Conservation (phyloP, 768 basidiomycete genomes). For the Chalciporus sphaerocephalus region DNA sequence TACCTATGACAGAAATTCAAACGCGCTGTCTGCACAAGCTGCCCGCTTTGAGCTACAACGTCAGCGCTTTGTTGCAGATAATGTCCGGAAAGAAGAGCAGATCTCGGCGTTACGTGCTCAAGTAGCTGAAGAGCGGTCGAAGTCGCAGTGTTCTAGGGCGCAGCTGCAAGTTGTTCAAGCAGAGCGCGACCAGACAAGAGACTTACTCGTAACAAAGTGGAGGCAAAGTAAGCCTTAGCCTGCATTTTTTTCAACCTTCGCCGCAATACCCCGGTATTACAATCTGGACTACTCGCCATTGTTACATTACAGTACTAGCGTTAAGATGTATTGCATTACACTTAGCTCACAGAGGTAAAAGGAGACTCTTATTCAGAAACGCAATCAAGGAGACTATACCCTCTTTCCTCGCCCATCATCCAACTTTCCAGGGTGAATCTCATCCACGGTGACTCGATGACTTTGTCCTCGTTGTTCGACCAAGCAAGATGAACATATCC, state of each 20-base stretch:
- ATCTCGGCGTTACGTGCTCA: slow-evolving; percentile 4
- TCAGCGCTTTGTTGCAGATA: slow-evolving; percentile 7
- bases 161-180: slow-evolving; percentile 3
- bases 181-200: slow-evolving; percentile 7
- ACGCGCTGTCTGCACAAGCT: slow-evolving; percentile 3
- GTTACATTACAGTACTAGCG: not conserved
- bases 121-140: slow-evolving; percentile 6
- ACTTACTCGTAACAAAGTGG: slow-evolving; percentile 9
- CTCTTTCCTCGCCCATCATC: slow-evolving; percentile 16
- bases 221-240: not conserved
- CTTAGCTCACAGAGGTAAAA: not conserved
- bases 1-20: slow-evolving; percentile 5
- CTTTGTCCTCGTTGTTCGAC: slow-evolving; percentile 17
- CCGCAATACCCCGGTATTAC: not conserved
- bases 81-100: slow-evolving; percentile 3
- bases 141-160: slow-evolving; percentile 3
- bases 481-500: slow-evolving; percentile 36
- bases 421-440: slow-evolving; percentile 31
- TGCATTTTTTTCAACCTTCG: not conserved
- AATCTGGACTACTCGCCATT: not conserved
- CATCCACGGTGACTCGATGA: slow-evolving; percentile 24
- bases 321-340: not conserved
- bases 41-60: slow-evolving; percentile 10
- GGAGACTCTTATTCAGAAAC: not conserved
- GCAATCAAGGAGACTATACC: slow-evolving; percentile 25